These are phyloP conservation scores for Simplicillium sp. DNA, from an alignment of 2,329 filamentous ascomycete genomes.

Conservation along the genomic window DNA sequence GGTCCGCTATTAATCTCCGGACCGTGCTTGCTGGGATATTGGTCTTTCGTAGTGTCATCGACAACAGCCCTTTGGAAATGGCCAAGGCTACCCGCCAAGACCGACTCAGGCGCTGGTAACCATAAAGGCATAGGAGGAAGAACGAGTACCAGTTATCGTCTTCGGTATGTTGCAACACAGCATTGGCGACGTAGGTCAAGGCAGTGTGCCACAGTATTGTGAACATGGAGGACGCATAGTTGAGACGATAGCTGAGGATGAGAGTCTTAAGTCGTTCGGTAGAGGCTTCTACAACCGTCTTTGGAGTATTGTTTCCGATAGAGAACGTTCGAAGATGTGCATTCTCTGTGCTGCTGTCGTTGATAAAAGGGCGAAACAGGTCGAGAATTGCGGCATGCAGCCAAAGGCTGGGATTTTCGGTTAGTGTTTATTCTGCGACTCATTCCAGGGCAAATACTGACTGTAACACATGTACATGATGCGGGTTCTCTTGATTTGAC, in stretches of 20 bases:
- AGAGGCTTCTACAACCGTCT: slow-evolving; percentile 22
- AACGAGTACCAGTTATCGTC: slow-evolving; percentile 23
- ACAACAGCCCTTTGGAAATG: slow-evolving; percentile 22
- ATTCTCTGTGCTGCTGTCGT: slow-evolving; percentile 2
- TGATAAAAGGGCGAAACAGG: too few relatives aligned
- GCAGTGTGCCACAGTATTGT: slow-evolving; percentile 30
- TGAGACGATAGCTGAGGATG: slow-evolving; percentile 23
- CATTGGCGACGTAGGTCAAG: slow-evolving; percentile 28
- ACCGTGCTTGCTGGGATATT: too few relatives aligned
- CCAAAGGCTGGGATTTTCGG: slow-evolving; percentile 23
- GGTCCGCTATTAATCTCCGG: too few relatives aligned
- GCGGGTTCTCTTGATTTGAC: slow-evolving; percentile 15
- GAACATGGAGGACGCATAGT: slow-evolving; percentile 21
- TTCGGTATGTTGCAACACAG: slow-evolving; percentile 18
- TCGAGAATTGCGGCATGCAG: too few relatives aligned
- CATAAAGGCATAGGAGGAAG: slow-evolving; percentile 27
- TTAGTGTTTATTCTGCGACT: neutral
- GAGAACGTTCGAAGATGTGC: slow-evolving; percentile 19
- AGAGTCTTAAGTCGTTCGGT: slow-evolving; percentile 27
- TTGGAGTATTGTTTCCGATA: slow-evolving; percentile 17
- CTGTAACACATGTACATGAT: slow-evolving; percentile 26
- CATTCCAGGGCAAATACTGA: slow-evolving; percentile 11
- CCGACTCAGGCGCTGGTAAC: slow-evolving; percentile 23
- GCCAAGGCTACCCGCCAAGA: slow-evolving; percentile 25
- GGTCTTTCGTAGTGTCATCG: slow-evolving; percentile 22